phyloP scores from a whole-genome alignment of 345 rosid genomes.

The Schrenkiella parvula region DNA sequence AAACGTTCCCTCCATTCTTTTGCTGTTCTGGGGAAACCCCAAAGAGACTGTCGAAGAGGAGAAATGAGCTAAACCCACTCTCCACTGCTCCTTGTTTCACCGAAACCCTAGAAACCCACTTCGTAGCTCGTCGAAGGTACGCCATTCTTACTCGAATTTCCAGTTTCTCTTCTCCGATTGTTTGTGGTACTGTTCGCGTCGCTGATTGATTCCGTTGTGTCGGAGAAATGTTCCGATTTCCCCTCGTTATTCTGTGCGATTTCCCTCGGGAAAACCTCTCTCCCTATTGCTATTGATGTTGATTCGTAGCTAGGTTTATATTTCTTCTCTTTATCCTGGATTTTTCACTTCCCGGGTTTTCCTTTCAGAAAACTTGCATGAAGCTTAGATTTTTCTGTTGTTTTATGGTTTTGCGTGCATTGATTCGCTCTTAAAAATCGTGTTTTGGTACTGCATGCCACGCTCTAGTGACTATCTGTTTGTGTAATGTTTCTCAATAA shows the following conservation, averaged over 20 bases:
- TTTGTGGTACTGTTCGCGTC: neutral
- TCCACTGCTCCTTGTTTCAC: neutral
- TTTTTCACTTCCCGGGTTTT: neutral
- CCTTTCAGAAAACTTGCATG: slow-evolving; percentile 7
- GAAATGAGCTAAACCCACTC: neutral
- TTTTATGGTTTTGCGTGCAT: neutral
- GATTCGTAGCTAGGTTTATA: neutral
- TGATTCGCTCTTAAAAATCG: neutral
- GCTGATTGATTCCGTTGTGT: neutral
- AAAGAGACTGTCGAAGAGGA: neutral
- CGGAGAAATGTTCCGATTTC: neutral
- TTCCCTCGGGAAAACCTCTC: neutral
- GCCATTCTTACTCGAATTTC: neutral
- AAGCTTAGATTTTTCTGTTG: neutral
- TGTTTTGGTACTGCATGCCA: neutral
- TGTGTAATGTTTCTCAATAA: neutral
- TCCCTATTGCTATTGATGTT: neutral
- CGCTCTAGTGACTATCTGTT: neutral
- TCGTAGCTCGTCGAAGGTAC: neutral
- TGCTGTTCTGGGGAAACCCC: neutral
- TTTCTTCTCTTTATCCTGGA: neutral
- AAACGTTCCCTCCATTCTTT: slow-evolving; percentile 31
- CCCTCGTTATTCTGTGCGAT: neutral
- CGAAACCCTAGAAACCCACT: slow-evolving; percentile 21
- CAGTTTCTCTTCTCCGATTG: slow-evolving; percentile 2